Evolutionary conservation across 2,329 filamentous ascomycete species (phyloP).

Genomic region (Xylariaceae sp.): DNA sequence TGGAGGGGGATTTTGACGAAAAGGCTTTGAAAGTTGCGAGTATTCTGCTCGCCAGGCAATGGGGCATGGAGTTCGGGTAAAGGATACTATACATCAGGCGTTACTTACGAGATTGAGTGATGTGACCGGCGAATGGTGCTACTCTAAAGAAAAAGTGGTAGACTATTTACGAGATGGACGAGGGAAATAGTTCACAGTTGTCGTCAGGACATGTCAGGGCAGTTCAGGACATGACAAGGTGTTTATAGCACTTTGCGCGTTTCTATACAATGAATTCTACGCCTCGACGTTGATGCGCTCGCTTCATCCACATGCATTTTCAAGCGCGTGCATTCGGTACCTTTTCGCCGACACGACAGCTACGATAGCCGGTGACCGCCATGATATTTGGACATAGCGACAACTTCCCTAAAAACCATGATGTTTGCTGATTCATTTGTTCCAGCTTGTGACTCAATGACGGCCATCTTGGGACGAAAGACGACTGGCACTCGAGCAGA

Average conservation of each 20-base stretch:
- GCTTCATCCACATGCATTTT: background rate
- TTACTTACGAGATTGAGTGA: slow-evolving; percentile 16
- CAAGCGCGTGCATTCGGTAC: too few species aligned
- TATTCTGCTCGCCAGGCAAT: slow-evolving; percentile 6
- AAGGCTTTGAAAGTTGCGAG: slow-evolving; percentile 5
- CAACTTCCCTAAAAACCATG: too few species aligned
- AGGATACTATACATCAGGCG: slow-evolving; percentile 20
- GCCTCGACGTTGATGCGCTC: background rate
- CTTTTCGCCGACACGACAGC: too few species aligned
- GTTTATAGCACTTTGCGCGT: background rate
- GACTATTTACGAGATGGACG: slow-evolving; percentile 10
- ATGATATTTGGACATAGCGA: too few species aligned
- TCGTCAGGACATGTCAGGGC: background rate
- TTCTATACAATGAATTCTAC: slow-evolving; percentile 5
- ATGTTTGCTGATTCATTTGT: too few species aligned
- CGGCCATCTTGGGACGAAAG: background rate
- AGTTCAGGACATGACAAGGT: background rate
- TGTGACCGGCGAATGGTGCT: slow-evolving; percentile 1
- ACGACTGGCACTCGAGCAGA: background rate
- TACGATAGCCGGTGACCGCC: too few species aligned
- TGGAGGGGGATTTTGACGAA: background rate
- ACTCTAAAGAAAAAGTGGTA: slow-evolving; percentile 2
- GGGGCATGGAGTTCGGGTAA: slow-evolving; percentile 21
- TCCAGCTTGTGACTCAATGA: background rate
- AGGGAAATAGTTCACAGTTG: background rate